A percentile compares a stretch with the other conserved stretches of the same genome.
Conservation (phyloP, 164 flowering plant genomes). For the Annona squamosa region DNA sequence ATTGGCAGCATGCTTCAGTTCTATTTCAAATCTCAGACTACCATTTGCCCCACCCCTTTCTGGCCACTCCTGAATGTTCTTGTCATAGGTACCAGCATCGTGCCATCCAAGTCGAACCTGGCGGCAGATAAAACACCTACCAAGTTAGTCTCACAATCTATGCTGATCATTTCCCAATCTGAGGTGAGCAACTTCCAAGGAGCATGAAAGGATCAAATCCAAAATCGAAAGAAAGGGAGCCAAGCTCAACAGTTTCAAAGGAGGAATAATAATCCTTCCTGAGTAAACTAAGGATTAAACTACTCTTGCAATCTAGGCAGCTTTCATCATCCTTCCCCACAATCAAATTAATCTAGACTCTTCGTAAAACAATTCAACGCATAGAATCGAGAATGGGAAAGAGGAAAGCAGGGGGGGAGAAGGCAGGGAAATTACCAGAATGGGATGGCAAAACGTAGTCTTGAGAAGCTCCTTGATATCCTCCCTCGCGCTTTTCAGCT, state of each 20-base stretch:
- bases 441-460: conserved; percentile 71
- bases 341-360: no score
- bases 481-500: no score
- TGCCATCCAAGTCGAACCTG: conserved; percentile 99
- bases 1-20: conserved; percentile 94
- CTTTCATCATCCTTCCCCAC: no score
- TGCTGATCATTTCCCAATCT: background rate
- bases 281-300: no score
- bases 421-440: conserved; percentile 40
- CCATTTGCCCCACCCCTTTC: conserved; percentile 95
- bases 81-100: conserved; percentile 95
- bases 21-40: conserved; percentile 84
- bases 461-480: conserved; percentile 41
- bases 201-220: background rate
- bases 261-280: no score
- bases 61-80: conserved; percentile 89
- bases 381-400: no score
- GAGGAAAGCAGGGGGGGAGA: background rate
- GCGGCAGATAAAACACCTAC: background rate
- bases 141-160: background rate
- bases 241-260: no score
- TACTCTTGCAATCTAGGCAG: no score
- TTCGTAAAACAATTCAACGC: no score
- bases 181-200: background rate
- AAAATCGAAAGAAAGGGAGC: background rate